These are phyloP conservation scores for Wickerhamomyces sp. DNA, from an alignment of 1,139 yeast species.

Conservation along the genomic window DNA sequence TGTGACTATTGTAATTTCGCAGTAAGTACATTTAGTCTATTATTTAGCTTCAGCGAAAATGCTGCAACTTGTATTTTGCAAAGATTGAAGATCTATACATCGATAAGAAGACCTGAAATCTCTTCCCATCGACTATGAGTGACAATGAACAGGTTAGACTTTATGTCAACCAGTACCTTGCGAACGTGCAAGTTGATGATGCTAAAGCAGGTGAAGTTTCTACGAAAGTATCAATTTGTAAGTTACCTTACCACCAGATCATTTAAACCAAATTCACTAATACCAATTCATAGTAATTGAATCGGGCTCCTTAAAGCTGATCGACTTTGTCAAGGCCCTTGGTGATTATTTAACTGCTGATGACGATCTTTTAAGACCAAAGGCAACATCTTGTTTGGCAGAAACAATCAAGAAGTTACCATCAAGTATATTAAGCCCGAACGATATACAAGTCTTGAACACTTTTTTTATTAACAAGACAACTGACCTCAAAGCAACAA, in stretches of 20 bases:
- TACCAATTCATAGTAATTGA: slow-evolving; percentile 27
- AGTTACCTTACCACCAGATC: slow-evolving; percentile 10
- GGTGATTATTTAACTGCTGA: slow-evolving; percentile 69
- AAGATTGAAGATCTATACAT: too few relatives aligned
- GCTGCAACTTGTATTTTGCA: too few relatives aligned
- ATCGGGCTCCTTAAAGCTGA: slow-evolving; percentile 36
- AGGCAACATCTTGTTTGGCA: slow-evolving; percentile 57
- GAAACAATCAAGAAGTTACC: slow-evolving; percentile 41
- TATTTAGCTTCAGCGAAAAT: too few relatives aligned
- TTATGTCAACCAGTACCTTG: slow-evolving; percentile 38
- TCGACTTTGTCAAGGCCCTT: slow-evolving; percentile 49
- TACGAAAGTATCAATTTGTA: slow-evolving; percentile 23
- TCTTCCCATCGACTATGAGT: neutral
- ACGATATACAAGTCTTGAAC: slow-evolving; percentile 64
- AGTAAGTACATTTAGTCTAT: neutral
- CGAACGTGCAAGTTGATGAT: slow-evolving; percentile 36
- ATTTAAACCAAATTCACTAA: too few relatives aligned
- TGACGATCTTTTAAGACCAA: slow-evolving; percentile 46
- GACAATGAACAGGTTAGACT: slow-evolving; percentile 16
- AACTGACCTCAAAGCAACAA: slow-evolving; percentile 56
- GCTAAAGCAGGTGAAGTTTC: slow-evolving; percentile 31
- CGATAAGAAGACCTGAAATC: neutral
- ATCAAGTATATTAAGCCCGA: slow-evolving; percentile 40
- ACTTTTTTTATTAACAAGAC: slow-evolving; percentile 63
- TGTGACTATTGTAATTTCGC: too few relatives aligned